Conservation (phyloP, 176 grass and related monocot genomes). For the Ensete glaucum region DNA sequence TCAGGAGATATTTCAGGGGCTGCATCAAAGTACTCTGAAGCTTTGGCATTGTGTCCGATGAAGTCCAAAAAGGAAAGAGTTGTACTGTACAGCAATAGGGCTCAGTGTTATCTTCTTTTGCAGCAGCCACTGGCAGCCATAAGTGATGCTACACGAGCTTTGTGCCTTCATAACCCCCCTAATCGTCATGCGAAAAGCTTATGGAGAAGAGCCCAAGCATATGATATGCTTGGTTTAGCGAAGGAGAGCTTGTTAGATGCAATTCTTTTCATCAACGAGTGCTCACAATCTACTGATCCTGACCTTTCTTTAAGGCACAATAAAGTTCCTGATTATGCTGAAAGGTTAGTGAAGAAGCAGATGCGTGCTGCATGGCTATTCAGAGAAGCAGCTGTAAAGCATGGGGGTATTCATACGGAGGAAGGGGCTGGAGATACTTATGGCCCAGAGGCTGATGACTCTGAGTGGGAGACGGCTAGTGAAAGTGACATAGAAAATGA, state of each 20-base stretch:
- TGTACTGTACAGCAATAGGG: constrained; percentile 89
- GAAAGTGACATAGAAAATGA: constrained; percentile 72
- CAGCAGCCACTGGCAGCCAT: constrained; percentile 86
- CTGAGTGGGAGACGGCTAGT: constrained; percentile 89
- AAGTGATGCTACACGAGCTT: constrained; percentile 77
- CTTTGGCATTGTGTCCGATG: constrained; percentile 79
- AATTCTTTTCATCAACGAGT: constrained; percentile 96
- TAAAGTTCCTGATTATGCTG: constrained; percentile 99
- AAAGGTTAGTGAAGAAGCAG: constrained; percentile 91
- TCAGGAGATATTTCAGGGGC: constrained; percentile 88
- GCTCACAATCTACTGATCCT: constrained; percentile 74
- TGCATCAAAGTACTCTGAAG: constrained; percentile 90
- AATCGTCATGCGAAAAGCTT: constrained; percentile 92
- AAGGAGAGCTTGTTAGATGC: constrained; percentile 98
- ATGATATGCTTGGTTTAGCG: constrained; percentile 94
- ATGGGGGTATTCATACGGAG: constrained; percentile 64
- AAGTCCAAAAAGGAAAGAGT: constrained; percentile 99
- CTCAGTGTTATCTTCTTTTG: constrained; percentile 92
- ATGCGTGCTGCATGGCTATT: constrained; percentile 96
- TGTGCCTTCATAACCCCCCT: constrained; percentile 81
- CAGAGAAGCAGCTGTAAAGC: constrained; percentile 83
- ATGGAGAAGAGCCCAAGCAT: constrained; percentile 98
- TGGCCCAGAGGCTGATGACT: constrained; percentile 78
- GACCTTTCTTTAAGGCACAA: constrained; percentile 85
- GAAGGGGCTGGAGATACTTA: constrained; percentile 67